Evolutionary conservation across 2,329 filamentous ascomycete genomes (phyloP).

Genomic region (Apiospora marii): DNA sequence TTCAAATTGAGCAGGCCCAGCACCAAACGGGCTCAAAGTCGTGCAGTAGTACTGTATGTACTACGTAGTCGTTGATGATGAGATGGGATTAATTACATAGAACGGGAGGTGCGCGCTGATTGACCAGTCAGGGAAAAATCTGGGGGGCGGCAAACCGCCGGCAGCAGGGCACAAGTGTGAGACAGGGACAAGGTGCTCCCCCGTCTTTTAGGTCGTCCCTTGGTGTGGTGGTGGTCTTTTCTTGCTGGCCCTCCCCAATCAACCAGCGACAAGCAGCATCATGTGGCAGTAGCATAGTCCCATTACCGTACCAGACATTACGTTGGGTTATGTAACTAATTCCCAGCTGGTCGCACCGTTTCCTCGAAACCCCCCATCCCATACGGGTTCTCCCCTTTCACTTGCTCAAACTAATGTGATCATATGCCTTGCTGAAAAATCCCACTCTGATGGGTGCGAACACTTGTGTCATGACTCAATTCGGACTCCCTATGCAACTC

Average conservation of each 20-base stretch:
- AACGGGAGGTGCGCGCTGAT: background rate
- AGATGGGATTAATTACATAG: constrained; percentile 19
- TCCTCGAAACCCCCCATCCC: background rate
- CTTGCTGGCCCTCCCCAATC: background rate
- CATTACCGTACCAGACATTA: constrained; percentile 15
- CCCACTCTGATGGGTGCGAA: background rate
- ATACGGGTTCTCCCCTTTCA: background rate
- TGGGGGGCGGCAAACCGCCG: constrained; percentile 19
- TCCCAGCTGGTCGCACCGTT: constrained; percentile 1
- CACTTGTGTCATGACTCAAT: background rate
- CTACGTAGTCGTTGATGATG: constrained; percentile 1
- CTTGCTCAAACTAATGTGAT: constrained; percentile 5
- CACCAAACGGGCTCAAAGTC: constrained; percentile 12
- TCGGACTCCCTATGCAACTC: background rate
- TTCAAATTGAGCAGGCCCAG: constrained; percentile 17
- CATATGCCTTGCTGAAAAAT: constrained; percentile 11
- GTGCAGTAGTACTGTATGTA: too few species aligned
- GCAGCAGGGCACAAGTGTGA: constrained; percentile 3
- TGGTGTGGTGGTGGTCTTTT: background rate
- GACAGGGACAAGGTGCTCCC: constrained; percentile 7
- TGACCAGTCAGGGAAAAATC: constrained; percentile 11
- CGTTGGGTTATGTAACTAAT: constrained; percentile 19
- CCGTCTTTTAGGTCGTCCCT: background rate
- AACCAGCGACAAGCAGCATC: constrained; percentile 9
- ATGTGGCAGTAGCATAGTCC: constrained; percentile 18